Percentiles rank a stretch among this genome's conserved stretches.
Conservation (phyloP, 1,139 yeast species). For the Lodderomyces metapsilosis region DNA sequence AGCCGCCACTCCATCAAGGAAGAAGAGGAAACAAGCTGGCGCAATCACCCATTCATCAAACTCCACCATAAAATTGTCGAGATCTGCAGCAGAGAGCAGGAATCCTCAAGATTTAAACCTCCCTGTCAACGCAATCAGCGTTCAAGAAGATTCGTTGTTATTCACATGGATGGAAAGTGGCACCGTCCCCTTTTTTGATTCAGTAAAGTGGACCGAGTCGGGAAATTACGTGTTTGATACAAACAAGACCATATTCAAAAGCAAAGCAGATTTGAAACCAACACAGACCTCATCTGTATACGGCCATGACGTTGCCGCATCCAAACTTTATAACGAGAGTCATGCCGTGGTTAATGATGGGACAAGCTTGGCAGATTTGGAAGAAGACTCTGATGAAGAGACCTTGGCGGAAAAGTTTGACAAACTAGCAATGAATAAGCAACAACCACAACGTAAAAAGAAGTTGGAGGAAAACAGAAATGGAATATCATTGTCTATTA, state of each 20-base stretch:
- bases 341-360: slow-evolving; percentile 67
- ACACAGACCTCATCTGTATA: slow-evolving; percentile 42
- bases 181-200: slow-evolving; percentile 62
- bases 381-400: slow-evolving; percentile 37
- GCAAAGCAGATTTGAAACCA: slow-evolving; percentile 33
- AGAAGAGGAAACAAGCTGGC: slow-evolving; percentile 31
- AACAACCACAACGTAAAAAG: slow-evolving; percentile 22
- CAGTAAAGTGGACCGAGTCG: slow-evolving; percentile 50
- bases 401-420: slow-evolving; percentile 64
- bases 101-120: slow-evolving; percentile 36
- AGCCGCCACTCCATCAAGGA: slow-evolving; percentile 18
- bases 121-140: slow-evolving; percentile 37
- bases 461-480: slow-evolving; percentile 36
- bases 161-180: slow-evolving; percentile 76
- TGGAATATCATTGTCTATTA: slow-evolving; percentile 64
- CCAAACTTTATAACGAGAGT: slow-evolving; percentile 66
- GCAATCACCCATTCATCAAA: slow-evolving; percentile 50
- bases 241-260: slow-evolving; percentile 35
- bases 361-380: slow-evolving; percentile 56
- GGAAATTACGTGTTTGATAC: slow-evolving; percentile 22
- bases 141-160: slow-evolving; percentile 40
- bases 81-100: slow-evolving; percentile 42
- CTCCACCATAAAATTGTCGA: slow-evolving; percentile 39
- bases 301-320: slow-evolving; percentile 74
- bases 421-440: slow-evolving; percentile 35